phyloP scores from a whole-genome alignment of 768 basidiomycete species.

The Hemileccinum rubropunctum region DNA sequence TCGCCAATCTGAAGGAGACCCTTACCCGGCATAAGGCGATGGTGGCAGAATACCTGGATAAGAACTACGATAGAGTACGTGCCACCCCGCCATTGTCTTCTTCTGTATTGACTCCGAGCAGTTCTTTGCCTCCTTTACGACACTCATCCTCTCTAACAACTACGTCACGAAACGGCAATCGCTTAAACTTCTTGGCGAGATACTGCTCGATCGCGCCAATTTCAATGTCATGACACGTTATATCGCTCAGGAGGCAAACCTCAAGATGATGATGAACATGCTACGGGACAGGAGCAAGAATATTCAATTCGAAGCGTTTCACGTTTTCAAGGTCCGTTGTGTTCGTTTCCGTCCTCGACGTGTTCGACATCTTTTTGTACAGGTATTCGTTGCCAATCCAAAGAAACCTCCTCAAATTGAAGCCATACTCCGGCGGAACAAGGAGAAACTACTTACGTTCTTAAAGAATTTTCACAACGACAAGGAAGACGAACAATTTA shows the following conservation, averaged over 20 bases:
- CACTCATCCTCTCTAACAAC: conserved; percentile 89
- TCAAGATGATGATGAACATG: conserved; percentile 99
- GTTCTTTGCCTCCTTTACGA: conserved; percentile 96
- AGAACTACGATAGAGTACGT: conserved; percentile 91
- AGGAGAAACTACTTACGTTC: conserved; percentile 88
- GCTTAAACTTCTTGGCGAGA: conserved; percentile 96
- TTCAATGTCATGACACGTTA: conserved; percentile 99
- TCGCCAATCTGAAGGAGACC: conserved; percentile 96
- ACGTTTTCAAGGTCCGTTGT: conserved; percentile 92
- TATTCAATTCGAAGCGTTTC: conserved; percentile 99
- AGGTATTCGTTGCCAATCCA: conserved; percentile 99
- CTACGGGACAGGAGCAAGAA: conserved; percentile 98
- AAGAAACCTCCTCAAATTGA: conserved; percentile 98
- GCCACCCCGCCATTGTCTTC: not conserved
- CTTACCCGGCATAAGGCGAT: conserved; percentile 96
- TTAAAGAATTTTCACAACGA: conserved; percentile 96
- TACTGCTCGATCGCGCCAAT: conserved; percentile 95
- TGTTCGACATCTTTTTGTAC: not conserved
- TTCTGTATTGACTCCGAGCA: conserved; percentile 30
- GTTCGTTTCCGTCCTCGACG: not conserved
- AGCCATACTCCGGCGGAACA: conserved; percentile 85
- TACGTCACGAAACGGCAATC: conserved; percentile 99
- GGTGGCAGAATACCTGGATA: conserved; percentile 96
- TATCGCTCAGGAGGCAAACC: conserved; percentile 90
- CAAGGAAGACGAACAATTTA: conserved; percentile 98